A percentile compares a stretch with the other conserved stretches of the same genome.
These are phyloP conservation scores for Stipa capillata DNA, from an alignment of 176 grass and related monocot species.

Conservation along the genomic window DNA sequence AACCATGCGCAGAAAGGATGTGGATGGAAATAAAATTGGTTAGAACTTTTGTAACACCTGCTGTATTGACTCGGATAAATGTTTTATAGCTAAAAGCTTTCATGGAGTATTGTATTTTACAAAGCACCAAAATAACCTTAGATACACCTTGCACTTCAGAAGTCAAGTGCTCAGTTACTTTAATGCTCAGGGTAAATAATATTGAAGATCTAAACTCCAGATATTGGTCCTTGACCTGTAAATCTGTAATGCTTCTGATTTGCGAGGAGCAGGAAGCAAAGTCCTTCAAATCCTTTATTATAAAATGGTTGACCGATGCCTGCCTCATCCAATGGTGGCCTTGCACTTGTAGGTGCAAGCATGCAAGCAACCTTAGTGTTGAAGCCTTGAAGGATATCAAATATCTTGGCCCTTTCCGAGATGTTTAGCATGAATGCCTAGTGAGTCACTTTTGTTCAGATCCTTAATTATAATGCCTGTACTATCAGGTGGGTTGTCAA, in stretches of 20 bases:
- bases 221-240: neutral
- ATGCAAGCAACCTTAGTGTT: neutral
- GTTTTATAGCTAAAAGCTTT: neutral
- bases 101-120: neutral
- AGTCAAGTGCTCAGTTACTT: neutral
- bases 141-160: neutral
- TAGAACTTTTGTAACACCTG: neutral
- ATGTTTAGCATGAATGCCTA: neutral
- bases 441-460: neutral
- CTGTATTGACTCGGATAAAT: neutral
- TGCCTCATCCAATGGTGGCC: neutral
- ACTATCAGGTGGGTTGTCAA: conserved; percentile 81
- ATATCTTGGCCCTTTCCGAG: neutral
- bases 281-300: neutral
- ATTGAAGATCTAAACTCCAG: neutral
- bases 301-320: neutral
- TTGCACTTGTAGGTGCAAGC: neutral
- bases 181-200: neutral
- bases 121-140: neutral
- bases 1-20: neutral
- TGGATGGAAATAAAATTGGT: neutral
- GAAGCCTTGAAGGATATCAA: neutral
- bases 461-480: neutral
- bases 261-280: neutral
- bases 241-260: neutral